Evolutionary conservation across 305 asterid genomes (phyloP), one percentile per base, ranked within the genome.

Genomic region (Rubia tinctorum): DNA sequence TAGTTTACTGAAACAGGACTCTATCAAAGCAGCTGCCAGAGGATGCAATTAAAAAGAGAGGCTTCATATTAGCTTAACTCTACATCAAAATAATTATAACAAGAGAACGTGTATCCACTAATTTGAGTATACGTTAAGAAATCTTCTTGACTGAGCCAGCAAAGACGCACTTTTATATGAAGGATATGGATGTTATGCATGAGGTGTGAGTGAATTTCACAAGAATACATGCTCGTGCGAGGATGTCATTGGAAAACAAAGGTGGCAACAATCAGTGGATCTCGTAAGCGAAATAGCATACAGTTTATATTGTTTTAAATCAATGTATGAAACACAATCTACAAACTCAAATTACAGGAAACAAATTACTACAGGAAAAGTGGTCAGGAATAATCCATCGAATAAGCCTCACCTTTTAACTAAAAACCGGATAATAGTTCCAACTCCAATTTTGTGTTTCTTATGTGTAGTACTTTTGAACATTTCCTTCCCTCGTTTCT

Each of bases 381-480:
- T 22, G 30, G 34, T 7, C 56, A 70, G 68, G 22, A 53, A 9
- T 8, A 67, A 11, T 20, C 7, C 60, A 53, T 5, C 8, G 15
- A 2, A 37, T 27, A 3, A 34, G 47, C 51, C 64, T 79, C 80
- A 91, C 97, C 97, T 88, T 88, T 90, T 95, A 73, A 92, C 92
- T 42, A 53, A 49, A 78, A 92, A 92, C 5, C 96, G 93, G 39
- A 95, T 61, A 75, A 84, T 60, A 7, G 87, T 88, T 76, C 97
- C 97, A 60, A 88, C 89, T 81, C 82, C 79, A 67, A 92, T 84
- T 84, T 63, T 88, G 74, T 95, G 98, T 71, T 89, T 89, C 84
- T 76, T 88, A 71, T 86, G 78, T 18, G 72, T 70, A 64, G 74
- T 80, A 76, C 97, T 88, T 58, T 85, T 83, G 82, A 82, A 92